Base-by-base conservation (phyloP, 2,329 filamentous ascomycete species). In the Calcarisporium arbuscula region DNA sequence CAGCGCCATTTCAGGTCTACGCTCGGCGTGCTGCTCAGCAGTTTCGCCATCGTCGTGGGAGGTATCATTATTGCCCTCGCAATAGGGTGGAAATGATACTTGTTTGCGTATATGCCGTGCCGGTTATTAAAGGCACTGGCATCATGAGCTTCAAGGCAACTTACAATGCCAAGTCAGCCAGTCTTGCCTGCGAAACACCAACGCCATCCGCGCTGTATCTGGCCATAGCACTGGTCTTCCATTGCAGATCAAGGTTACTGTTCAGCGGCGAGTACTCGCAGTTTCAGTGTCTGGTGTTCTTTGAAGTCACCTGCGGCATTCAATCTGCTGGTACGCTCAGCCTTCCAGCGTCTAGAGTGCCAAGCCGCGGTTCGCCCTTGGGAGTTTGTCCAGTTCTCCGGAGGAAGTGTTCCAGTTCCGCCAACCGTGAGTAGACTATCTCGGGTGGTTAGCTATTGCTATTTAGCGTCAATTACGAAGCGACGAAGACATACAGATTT, bases 11-110 rank as follows among this genome's bases (percentile, higher is more conserved):
- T 22, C 19, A 11, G 30, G 30, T 19, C 22, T 14, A 22, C 17
- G 22, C 15, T 32, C 4, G 19, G 30, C 30, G 22, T 21, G 14
- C 20, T 32, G 14, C 12, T 32, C 3, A 32, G 20, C 19, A 21
- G 20, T 11, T 32, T 22, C 19, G 20, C 30, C 12, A 32, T 22
- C 9, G 19, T 32, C 14, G 22, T 16, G 30, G 30, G 19, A 3
- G 20, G 19, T 17, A 32, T 32, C 19, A 21, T 32, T 11, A 16
- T 32, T 18, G 30, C 30, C 30, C 30, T 32, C 11, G 30, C 16
- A 12, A 32, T 32, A 22, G 30, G 30, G 9, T 32, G 30, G 30
- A 32, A 32, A 19, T 32, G 30, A 21, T 22, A 14, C 22, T 32
- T 12, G 30, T 32, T 25, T 32, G 30, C 15, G 22, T 32, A 19